A percentile compares a stretch with the other conserved stretches of the same genome.
Conservation (phyloP, 139 green algal genomes). For the Dunaliella sp. region DNA sequence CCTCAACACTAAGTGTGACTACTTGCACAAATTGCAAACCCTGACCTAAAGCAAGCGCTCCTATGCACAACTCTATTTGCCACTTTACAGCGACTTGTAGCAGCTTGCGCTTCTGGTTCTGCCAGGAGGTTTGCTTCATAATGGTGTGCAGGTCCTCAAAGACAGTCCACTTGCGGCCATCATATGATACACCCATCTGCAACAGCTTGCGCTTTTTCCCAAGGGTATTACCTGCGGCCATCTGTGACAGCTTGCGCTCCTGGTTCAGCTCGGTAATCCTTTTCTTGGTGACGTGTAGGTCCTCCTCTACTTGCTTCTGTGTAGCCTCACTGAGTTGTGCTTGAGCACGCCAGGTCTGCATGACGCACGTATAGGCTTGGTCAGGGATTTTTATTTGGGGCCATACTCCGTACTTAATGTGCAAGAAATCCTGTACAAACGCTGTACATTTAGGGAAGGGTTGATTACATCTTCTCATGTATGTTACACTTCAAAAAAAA, state of each 20-base stretch:
- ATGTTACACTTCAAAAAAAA: no score
- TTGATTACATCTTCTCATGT: no score
- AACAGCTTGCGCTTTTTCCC: neutral
- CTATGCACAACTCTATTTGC: neutral
- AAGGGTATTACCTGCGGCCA: constrained; percentile 28
- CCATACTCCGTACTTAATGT: no score
- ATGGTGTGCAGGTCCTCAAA: neutral
- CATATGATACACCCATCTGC: no score
- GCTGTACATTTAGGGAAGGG: neutral
- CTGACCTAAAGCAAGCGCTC: neutral
- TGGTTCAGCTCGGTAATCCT: constrained; percentile 64
- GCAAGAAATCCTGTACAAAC: no score
- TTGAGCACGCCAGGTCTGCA: constrained; percentile 28
- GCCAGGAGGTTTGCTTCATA: neutral
- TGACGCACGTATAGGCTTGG: neutral
- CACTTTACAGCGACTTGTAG: neutral
- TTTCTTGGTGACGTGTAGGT: constrained; percentile 14
- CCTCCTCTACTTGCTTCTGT: constrained; percentile 31
- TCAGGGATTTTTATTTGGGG: no score
- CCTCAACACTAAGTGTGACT: no score
- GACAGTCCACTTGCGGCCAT: neutral
- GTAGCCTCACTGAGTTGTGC: constrained; percentile 37
- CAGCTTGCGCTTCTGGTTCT: neutral
- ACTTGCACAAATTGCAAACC: no score
- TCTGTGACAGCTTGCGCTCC: constrained; percentile 79